Base-by-base conservation (phyloP, 106 monocot species). In the Vanilla planifolia region DNA sequence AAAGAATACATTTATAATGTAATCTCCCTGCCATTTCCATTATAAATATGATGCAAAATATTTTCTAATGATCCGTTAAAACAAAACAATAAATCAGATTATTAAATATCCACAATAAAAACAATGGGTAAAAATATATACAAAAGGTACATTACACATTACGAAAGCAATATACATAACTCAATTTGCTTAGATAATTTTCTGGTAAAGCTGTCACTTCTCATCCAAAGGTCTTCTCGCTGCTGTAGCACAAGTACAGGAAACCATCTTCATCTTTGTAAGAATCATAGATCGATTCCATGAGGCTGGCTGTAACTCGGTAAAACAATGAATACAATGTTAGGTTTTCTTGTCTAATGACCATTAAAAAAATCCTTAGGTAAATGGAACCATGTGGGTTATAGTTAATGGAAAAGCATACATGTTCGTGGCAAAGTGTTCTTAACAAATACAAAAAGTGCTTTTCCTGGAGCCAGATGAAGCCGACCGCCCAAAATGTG, bases 391-490 rank as follows among this genome's bases (percentile, higher is more conserved):
- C 15, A 13, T 51, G 48, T 24, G 21, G 46, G 39, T 26, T 21
- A 20, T 20, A 48, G 10, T 2, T 8, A 35, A 19, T 0, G 19
- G 6, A 33, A 33, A 51, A 55, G 33, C 23, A 20, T 51, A 93
- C 93, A 74, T 60, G 93, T 85, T 73, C 83, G 89, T 27, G 89
- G 93, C 11, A 94, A 63, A 29, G 85, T 89, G 42, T 83, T 83
- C 33, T 89, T 85, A 3, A 94, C 72, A 65, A 93, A 94, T 7
- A 94, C 82, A 63, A 94, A 94, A 33, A 94, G 75, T 47, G 93
- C 89, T 70, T 83, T 94, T 30, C 85, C 93, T 43, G 89, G 65
- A 52, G 74, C 24, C 32, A 89, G 85, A 62, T 75, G 93, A 43
- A 94, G 72, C 46, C 93, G 71, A 59, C 45, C 32, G 48, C 85